Evolutionary conservation across 1,284 basidiomycete genomes (phyloP).

Genomic region (Tremellales sp.): DNA sequence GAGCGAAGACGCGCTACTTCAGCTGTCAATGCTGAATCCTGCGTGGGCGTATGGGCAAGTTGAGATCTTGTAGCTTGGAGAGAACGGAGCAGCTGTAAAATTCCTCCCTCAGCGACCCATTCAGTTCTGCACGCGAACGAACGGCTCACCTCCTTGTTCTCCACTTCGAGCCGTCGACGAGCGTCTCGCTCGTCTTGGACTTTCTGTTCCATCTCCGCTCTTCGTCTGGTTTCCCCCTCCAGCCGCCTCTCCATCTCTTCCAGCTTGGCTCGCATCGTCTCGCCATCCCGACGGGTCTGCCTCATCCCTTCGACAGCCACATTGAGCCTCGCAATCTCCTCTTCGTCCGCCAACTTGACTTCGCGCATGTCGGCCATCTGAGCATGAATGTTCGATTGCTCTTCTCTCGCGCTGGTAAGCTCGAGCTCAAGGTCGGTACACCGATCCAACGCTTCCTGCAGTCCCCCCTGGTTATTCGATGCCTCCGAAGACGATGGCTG

Average conservation of each 20-base stretch:
- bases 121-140: not conserved
- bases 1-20: conserved; percentile 63
- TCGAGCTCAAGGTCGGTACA: conserved; percentile 3
- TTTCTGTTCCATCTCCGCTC: conserved; percentile 49
- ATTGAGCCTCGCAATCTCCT: conserved; percentile 16
- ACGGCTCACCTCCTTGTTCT: conserved; percentile 49
- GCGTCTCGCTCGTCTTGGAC: conserved; percentile 26
- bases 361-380: conserved; percentile 4
- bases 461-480: not conserved
- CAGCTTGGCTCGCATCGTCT: conserved; percentile 9
- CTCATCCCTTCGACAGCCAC: conserved; percentile 12
- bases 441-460: conserved; percentile 5
- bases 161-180: conserved; percentile 54
- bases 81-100: conserved; percentile 1
- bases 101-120: not conserved
- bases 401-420: conserved; percentile 5
- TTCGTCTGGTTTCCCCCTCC: conserved; percentile 7
- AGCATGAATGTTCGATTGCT: not conserved
- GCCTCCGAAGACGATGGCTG: no score
- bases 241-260: conserved; percentile 12
- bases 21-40: conserved; percentile 53
- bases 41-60: conserved; percentile 3
- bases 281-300: conserved; percentile 8
- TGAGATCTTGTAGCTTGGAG: conserved; percentile 5
- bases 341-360: conserved; percentile 18